A percentile compares a stretch with the other conserved stretches of the same genome.
phyloP scores from a whole-genome alignment of 23 red algal genomes.

The Porphyridium purpureum region DNA sequence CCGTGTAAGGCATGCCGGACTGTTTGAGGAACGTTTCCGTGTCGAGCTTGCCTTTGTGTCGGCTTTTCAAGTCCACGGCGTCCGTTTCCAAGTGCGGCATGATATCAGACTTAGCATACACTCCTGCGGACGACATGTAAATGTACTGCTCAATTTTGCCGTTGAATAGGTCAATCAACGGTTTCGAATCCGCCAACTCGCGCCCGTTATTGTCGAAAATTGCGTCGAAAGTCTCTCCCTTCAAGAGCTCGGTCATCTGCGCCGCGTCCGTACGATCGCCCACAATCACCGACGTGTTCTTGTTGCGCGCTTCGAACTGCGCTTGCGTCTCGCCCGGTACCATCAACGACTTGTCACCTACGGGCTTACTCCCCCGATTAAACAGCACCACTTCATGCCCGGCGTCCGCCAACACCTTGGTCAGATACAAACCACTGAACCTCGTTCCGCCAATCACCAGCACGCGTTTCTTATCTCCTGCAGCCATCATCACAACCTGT shows the following conservation, averaged over 20 bases:
- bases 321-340: constrained; percentile 57
- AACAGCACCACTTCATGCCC: constrained; percentile 70
- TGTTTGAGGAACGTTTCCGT: constrained; percentile 68
- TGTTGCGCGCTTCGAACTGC: constrained; percentile 45
- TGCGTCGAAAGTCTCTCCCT: constrained; percentile 44
- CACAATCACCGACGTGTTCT: constrained; percentile 23
- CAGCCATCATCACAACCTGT: constrained; percentile 2
- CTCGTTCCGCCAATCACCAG: constrained; percentile 92
- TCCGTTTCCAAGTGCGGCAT: constrained; percentile 96
- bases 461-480: constrained; percentile 12
- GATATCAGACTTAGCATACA: constrained; percentile 66
- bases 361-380: constrained; percentile 48
- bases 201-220: constrained; percentile 86
- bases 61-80: constrained; percentile 41
- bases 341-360: constrained; percentile 37
- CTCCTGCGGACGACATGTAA: constrained; percentile 93
- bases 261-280: constrained; percentile 66
- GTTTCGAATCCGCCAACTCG: constrained; percentile 43
- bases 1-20: constrained; percentile 40
- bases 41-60: constrained; percentile 86
- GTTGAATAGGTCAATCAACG: constrained; percentile 38
- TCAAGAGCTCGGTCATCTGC: constrained; percentile 14
- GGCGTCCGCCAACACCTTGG: constrained; percentile 45
- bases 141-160: constrained; percentile 53
- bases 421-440: constrained; percentile 90